Base-by-base conservation (phyloP, 2,329 filamentous ascomycete species). In the Lecanicillium sp. region DNA sequence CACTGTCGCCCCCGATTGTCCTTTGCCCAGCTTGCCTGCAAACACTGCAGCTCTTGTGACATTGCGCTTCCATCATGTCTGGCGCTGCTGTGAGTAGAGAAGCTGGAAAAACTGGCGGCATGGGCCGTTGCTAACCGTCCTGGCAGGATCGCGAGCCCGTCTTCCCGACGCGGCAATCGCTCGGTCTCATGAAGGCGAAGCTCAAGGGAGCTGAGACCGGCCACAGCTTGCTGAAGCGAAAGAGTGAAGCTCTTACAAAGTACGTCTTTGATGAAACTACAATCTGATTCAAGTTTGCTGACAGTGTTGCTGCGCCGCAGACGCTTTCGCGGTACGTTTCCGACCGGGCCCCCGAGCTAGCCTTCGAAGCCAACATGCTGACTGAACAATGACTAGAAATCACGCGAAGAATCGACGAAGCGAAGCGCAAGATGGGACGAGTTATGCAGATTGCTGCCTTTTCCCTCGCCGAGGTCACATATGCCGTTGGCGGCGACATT, bases 371-470 rank as follows among this genome's bases (percentile, higher is more conserved):
- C 17, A 31, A n/a, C n/a, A 15, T 20, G 18, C 33, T 27, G 52
- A 49, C 15, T 35, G 39, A 29, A 37, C 35, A 31, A 44, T 35
- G 38, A 18, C 33, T 28, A 87, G 92, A 98, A 56, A 98, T 98
- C 56, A 96, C 92, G 36, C 80, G 81, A 60, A 84, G 92, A 57
- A 98, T 98, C 64, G 90, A 98, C 68, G 92, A 98, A 64, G 92
- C 92, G 30, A 98, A 98, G 67, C 85, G 89, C 53, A 98, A 98
- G 71, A 98, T 98, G 90, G 92, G 92, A 42, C 79, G 90, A 25
- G 92, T 98, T 28, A 98, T 98, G 92, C 90, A 97, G 64, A 94
- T 98, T 56, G 92, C 92, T 29, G 89, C 92, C 33, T 97, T 98
- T 67, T 97, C 90, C 31, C 76, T 98, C 14, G 92, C 92, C 44